A percentile compares a stretch with the other conserved stretches of the same genome.
Conservation (phyloP, 768 basidiomycete genomes). For the Russula sp. region DNA sequence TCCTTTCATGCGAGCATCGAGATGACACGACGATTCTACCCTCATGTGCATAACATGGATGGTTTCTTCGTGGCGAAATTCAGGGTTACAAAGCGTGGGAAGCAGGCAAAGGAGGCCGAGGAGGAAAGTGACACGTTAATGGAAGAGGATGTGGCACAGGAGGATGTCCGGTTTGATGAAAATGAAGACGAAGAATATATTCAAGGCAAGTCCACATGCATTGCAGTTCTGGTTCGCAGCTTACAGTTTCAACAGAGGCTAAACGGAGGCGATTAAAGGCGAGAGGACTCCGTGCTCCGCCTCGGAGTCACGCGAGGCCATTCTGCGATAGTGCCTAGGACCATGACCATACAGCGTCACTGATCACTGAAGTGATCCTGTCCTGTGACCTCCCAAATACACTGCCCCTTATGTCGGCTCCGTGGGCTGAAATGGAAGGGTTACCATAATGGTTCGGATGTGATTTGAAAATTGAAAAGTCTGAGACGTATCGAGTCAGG, state of each 20-base stretch:
- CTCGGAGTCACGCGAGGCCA: constrained; percentile 35
- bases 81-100: constrained; percentile 79
- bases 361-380: neutral
- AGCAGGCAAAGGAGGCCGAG: constrained; percentile 32
- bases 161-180: constrained; percentile 27
- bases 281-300: constrained; percentile 61
- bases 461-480: neutral
- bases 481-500: neutral
- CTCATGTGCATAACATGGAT: constrained; percentile 99
- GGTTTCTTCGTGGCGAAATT: constrained; percentile 99
- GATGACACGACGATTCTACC: constrained; percentile 85
- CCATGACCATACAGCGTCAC: no score
- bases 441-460: constrained; percentile 1
- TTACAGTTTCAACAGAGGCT: constrained; percentile 40
- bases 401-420: no score
- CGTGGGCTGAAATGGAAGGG: neutral
- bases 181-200: constrained; percentile 54
- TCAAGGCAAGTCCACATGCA: constrained; percentile 49
- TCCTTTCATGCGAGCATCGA: constrained; percentile 70
- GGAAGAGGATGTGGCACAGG: constrained; percentile 25
- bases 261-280: constrained; percentile 72
- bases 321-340: constrained; percentile 13
- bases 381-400: constrained; percentile 1
- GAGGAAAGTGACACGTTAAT: constrained; percentile 23
- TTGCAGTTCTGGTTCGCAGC: constrained; percentile 1